A percentile compares a stretch with the other conserved stretches of the same genome.
These are phyloP conservation scores for Nephromyces sp. DNA, from an alignment of 169 alveolate genomes.

Conservation along the genomic window DNA sequence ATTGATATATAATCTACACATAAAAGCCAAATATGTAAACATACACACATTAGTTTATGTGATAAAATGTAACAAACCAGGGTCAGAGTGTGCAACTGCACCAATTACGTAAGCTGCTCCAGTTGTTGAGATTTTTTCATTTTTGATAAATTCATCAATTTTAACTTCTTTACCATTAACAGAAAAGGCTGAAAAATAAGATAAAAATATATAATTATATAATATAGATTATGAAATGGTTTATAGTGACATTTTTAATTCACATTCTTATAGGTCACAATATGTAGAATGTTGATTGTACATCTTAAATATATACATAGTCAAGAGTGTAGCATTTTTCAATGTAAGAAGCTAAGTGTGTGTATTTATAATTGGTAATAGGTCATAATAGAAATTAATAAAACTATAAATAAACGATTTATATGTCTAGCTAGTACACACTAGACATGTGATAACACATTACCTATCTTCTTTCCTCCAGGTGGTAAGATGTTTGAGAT, in stretches of 20 bases:
- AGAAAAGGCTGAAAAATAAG: not conserved
- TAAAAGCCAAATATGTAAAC: not conserved
- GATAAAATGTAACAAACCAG: not conserved
- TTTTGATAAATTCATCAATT: not conserved
- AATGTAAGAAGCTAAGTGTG: not conserved
- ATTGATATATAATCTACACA: not conserved
- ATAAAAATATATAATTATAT: too few relatives aligned
- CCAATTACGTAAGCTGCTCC: not conserved
- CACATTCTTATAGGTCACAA: too few relatives aligned
- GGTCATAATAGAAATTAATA: not conserved
- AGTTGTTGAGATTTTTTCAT: not conserved
- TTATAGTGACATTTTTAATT: too few relatives aligned
- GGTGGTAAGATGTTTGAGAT: not conserved
- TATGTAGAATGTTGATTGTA: too few relatives aligned
- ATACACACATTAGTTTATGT: not conserved
- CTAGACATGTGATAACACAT: not conserved
- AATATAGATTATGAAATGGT: too few relatives aligned
- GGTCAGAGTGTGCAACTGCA: not conserved
- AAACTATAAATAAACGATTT: not conserved
- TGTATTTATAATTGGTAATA: not conserved
- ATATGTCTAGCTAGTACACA: not conserved
- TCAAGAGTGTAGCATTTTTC: too few relatives aligned
- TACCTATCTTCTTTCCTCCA: not conserved
- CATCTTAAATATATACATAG: too few relatives aligned
- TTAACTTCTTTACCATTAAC: not conserved